A percentile compares a stretch with the other conserved stretches of the same genome.
phyloP scores from a whole-genome alignment of 1,284 basidiomycete species.

The Microbotryum lychnidis-dioicae region DNA sequence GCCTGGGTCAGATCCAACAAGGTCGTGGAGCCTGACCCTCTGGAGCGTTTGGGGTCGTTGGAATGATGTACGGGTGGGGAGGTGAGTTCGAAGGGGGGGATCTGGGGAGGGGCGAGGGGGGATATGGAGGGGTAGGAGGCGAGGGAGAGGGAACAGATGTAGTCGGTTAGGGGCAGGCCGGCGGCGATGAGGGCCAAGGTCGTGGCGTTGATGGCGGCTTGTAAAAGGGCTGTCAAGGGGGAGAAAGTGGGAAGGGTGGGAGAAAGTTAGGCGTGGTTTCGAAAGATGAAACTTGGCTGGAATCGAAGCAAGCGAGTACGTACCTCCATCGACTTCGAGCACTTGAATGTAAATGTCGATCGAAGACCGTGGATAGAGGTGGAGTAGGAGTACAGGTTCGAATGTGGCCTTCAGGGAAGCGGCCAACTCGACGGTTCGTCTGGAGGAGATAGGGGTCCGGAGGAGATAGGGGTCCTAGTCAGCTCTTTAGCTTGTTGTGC shows the following conservation, averaged over 20 bases:
- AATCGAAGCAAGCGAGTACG: slow-evolving; percentile 21
- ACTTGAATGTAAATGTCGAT: slow-evolving; percentile 92
- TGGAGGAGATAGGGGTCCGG: too few relatives aligned
- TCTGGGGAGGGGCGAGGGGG: slow-evolving; percentile 19
- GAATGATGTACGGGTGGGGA: slow-evolving; percentile 11
- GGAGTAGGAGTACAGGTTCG: slow-evolving; percentile 84
- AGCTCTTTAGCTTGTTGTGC: slow-evolving; percentile 1
- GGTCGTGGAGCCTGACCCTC: slow-evolving; percentile 45
- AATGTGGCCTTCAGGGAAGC: slow-evolving; percentile 86
- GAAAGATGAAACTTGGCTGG: not conserved
- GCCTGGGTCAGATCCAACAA: slow-evolving; percentile 76
- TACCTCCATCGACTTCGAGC: slow-evolving; percentile 77
- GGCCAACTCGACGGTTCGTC: slow-evolving; percentile 80
- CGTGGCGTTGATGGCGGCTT: slow-evolving; percentile 87
- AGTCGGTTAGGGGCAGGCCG: slow-evolving; percentile 83
- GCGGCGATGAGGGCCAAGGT: slow-evolving; percentile 84
- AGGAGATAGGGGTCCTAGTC: not conserved
- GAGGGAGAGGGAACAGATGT: slow-evolving; percentile 73
- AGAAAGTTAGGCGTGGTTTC: not conserved
- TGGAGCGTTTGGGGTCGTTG: slow-evolving; percentile 18
- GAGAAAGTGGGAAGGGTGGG: not conserved
- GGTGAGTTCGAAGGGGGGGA: slow-evolving; percentile 24
- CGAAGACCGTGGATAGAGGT: slow-evolving; percentile 83
- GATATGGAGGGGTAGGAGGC: slow-evolving; percentile 53
- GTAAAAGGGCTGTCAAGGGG: slow-evolving; percentile 57